Conservation (phyloP, 1,139 yeast genomes). For the Yueomyces sp. region DNA sequence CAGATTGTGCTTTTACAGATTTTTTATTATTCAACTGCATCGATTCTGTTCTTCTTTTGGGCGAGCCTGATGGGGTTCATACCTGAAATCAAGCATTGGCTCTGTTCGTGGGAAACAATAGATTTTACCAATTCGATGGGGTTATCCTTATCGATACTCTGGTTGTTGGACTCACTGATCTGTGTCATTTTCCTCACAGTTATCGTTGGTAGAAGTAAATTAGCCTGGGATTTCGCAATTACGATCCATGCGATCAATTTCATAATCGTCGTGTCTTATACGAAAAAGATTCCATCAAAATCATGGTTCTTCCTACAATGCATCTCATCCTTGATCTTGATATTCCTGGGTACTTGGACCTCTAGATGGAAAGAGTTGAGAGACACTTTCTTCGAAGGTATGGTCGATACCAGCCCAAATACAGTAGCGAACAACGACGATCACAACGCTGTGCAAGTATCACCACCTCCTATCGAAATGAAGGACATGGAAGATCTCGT, state of each 20-base stretch:
- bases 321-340: constrained; percentile 54
- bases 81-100: constrained; percentile 43
- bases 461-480: constrained; percentile 12
- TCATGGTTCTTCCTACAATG: constrained; percentile 82
- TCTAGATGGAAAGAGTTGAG: constrained; percentile 81
- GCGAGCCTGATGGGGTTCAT: constrained; percentile 51
- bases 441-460: constrained; percentile 1
- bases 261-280: constrained; percentile 52
- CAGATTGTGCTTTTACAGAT: constrained; percentile 56
- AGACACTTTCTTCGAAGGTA: constrained; percentile 77
- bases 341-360: constrained; percentile 72
- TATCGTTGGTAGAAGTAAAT: constrained; percentile 80
- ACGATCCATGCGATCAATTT: constrained; percentile 78
- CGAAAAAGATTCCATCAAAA: constrained; percentile 56
- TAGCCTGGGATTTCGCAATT: constrained; percentile 92
- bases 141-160: constrained; percentile 52
- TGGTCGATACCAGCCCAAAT: constrained; percentile 38
- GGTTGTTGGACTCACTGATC: constrained; percentile 69
- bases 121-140: constrained; percentile 74
- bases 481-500: constrained; percentile 22
- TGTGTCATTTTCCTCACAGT: constrained; percentile 76
- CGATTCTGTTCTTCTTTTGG: constrained; percentile 41
- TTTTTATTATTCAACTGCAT: constrained; percentile 55
- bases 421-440: not conserved
- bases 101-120: constrained; percentile 74